Base-by-base conservation (phyloP, 345 rosid species). In the Ricinus communis region DNA sequence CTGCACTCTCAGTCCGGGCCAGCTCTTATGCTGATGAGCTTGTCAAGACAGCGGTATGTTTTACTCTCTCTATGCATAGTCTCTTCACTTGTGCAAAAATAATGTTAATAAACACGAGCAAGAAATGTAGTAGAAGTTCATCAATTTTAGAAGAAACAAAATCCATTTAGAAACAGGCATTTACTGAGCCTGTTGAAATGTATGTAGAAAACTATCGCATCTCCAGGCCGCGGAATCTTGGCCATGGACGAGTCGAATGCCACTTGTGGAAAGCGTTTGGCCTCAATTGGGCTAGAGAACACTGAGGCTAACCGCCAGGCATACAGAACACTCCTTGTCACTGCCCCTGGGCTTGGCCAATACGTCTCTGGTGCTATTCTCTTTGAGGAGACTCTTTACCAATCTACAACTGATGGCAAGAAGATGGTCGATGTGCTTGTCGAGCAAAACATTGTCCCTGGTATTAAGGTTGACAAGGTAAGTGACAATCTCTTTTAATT, bases 161-260 rank as follows among this genome's bases (percentile, higher is more conserved):
- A 0, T 22, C 28, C 57, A 21, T 21, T 53, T 53, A 8, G 12
- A 12, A 43, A 12, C 47, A 43, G 11, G 47, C 1, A 8, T 12
- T 12, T 8, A 27, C 10, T 54, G 58, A 12, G 10, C 25, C 49
- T 54, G 30, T 57, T 54, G 69, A 38, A 52, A 24, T 24, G 7
- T 51, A 43, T 67, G 65, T 63, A 93, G 98, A 93, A 89, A 93
- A 91, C 93, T 8, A 40, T 93, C 51, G 97, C 98, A 55, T 89
- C 98, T 1, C 98, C 97, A 0, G 96, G 98, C 38, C 90, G 93
- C 16, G 97, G 98, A 72, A 91, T 93, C 53, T 80, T 93, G 91
- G 97, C 98, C 69, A 93, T 93, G 98, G 97, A 93, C 24, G 98
- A 93, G 81, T 93, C 97, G 0, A 89, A 91, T 66, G 97, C 97